Evolutionary conservation across 2,329 filamentous ascomycete species (phyloP), one percentile per base, ranked within the genome.

Genomic region (Calonectria pauciramosa): DNA sequence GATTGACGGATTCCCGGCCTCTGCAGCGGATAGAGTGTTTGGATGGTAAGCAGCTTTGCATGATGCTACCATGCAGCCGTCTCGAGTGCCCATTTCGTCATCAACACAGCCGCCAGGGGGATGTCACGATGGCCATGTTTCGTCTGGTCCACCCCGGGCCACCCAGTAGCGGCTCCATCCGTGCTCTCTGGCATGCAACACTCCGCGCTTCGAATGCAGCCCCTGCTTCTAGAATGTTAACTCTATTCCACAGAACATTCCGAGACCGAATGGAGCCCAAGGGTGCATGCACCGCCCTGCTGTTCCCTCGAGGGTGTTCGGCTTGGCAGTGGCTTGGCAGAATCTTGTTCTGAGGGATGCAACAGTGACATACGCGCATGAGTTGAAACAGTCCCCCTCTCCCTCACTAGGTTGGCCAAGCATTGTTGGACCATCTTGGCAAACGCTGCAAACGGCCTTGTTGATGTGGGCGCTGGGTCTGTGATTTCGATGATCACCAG

Each of bases 221-320:
- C 56, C 52, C 34, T 63, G 56, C 56, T 63, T 63, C 56, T 63
- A 63, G 56, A 63, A 63, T 63, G 34, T 38, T 28, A 63, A 41
- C 23, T 38, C 38, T 63, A 41, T 36, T 63, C 34, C 23, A 41
- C 14, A 38, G 56, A 38, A 36, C 13, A 36, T 63, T 63, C 56
- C 36, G 56, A 63, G 23, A 63, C 56, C 34, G 36, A 63, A 41
- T 41, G 36, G 56, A 41, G 38, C 26, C 36, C 18, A 13, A 13
- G 23, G 56, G 23, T 41, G 34, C 36, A 41, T 38, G 56, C 56
- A 63, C 56, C 26, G 56, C 56, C 56, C 34, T 63, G 20, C 36
- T 63, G 16, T 38, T 63, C 23, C 32, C 44, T 23, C 44, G 44
- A 13, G 44, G 44, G 44, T 47, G 44, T 47, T 47, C 10, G 44